Evolutionary conservation across 2,329 filamentous ascomycete genomes (phyloP), one percentile per base, ranked within the genome.

Genomic region (Fusarium chuoi): DNA sequence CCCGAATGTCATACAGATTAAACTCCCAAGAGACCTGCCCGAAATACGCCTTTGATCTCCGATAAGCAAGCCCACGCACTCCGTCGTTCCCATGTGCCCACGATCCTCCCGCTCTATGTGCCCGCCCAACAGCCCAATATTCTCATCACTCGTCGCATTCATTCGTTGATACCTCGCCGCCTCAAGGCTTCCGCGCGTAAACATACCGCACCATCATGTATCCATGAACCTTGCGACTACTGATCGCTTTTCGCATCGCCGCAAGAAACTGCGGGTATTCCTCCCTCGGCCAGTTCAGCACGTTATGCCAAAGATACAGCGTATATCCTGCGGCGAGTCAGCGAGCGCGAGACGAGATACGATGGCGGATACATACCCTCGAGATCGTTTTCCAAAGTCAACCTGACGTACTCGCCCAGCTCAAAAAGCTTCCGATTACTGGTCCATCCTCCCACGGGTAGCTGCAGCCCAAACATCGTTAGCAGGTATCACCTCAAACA

Each of bases 311-410:
- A 8, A 70, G 20, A n/a, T 71, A 64, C 7, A 64, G 33, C 9
- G 75, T 75, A 22, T 77, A 77, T 13, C 75, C 75, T 66, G 24
- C 15, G 20, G 13, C 36, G 24, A 3, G 38, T 70, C 11, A 70
- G 59, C n/a, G 18, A n/a, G 6, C 36, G 28, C 30, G 4, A 26
- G 38, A 33, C n/a, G 15, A 42, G 3, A 11, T 7, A 7, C 11
- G 7, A 42, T 13, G 51, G 15, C 9, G 26, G 18, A 45, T 20
- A 26, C 67, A 18, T 30, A 65, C 67, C 67, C 15, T 77, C 75
- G 10, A 77, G 54, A 45, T 77, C 75, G 20, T 77, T 77, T 45
- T 77, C 75, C 48, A 77, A 22, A 7, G 75, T 77, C n/a, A 75
- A 18, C 9, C 64, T 73, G 42, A 77, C 68, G 20, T 68, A 76